Conservation (phyloP, 2,329 filamentous ascomycete species). For the Pochonia chlamydosporia region DNA sequence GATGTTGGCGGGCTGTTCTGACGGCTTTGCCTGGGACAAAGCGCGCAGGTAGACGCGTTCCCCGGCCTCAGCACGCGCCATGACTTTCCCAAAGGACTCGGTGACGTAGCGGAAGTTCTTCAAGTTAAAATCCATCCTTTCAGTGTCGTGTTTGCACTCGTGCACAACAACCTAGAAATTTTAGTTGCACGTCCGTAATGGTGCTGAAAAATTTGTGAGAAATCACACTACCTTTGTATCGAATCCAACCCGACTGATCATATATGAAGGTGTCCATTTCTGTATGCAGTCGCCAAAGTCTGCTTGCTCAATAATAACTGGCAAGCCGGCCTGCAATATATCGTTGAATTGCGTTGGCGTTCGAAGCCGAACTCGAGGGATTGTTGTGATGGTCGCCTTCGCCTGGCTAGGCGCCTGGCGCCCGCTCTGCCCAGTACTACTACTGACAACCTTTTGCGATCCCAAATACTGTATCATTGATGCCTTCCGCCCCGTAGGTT, state of each 20-base stretch:
- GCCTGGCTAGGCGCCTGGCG: background rate
- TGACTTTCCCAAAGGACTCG: constrained; percentile 60
- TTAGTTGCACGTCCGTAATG: constrained; percentile 31
- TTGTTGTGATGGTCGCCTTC: constrained; percentile 20
- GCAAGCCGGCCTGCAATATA: constrained; percentile 52
- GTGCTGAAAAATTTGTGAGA: background rate
- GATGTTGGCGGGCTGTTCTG: constrained; percentile 64
- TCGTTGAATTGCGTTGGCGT: constrained; percentile 52
- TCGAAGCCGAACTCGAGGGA: constrained; percentile 48
- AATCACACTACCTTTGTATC: constrained; percentile 48
- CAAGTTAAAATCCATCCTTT: constrained; percentile 70
- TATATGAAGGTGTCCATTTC: constrained; percentile 64
- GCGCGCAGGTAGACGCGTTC: constrained; percentile 71
- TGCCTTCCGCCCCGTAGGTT: background rate
- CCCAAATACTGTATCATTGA: constrained; percentile 16
- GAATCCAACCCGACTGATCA: constrained; percentile 55
- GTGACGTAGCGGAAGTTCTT: constrained; percentile 80
- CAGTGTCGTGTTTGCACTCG: constrained; percentile 46
- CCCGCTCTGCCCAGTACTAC: constrained; percentile 5
- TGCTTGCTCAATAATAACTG: constrained; percentile 54
- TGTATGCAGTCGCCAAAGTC: constrained; percentile 62
- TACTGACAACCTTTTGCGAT: constrained; percentile 20
- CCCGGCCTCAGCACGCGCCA: constrained; percentile 53
- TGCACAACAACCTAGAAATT: constrained; percentile 66
- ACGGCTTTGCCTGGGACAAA: constrained; percentile 63